Evolutionary conservation across 495 filamentous ascomycete genomes (phyloP).

Genomic region (Parachaetomium inaequale): DNA sequence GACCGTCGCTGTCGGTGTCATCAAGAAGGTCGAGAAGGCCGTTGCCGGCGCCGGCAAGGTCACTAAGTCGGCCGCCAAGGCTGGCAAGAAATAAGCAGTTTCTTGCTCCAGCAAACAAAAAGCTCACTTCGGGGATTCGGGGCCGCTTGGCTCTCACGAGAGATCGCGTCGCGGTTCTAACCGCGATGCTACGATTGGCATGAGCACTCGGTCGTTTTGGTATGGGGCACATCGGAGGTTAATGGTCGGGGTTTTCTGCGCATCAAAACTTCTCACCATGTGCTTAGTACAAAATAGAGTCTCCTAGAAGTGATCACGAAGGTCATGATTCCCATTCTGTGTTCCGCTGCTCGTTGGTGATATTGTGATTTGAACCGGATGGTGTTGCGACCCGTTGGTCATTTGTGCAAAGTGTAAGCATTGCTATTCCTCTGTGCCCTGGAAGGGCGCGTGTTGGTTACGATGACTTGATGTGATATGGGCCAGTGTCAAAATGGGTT

Average conservation of each 20-base stretch:
- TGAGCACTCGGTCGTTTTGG: conserved; percentile 44
- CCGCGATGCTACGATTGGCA: conserved; percentile 34
- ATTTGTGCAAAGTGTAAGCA: too few relatives aligned
- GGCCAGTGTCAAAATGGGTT: not conserved
- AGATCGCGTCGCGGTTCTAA: conserved; percentile 19
- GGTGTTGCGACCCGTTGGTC: too few relatives aligned
- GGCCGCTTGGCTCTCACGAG: conserved; percentile 18
- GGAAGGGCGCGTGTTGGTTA: not conserved
- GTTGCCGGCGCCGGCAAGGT: conserved; percentile 43
- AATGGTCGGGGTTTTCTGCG: conserved; percentile 42
- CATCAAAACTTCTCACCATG: conserved; percentile 47
- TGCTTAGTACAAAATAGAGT: conserved; percentile 53
- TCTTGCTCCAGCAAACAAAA: conserved; percentile 22
- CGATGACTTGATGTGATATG: not conserved
- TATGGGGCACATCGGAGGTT: conserved; percentile 42
- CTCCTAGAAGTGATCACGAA: conserved; percentile 42
- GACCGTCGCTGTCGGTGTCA: conserved; percentile 96
- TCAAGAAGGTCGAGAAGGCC: conserved; percentile 61
- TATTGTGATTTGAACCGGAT: not conserved
- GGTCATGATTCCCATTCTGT: conserved; percentile 26
- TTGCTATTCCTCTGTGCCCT: too few relatives aligned
- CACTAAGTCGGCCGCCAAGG: conserved; percentile 77
- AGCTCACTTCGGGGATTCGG: conserved; percentile 20
- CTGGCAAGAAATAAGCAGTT: conserved; percentile 51
- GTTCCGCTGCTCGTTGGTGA: not conserved